Conservation (phyloP, 1,284 basidiomycete genomes). For the Marasmius oreades region DNA sequence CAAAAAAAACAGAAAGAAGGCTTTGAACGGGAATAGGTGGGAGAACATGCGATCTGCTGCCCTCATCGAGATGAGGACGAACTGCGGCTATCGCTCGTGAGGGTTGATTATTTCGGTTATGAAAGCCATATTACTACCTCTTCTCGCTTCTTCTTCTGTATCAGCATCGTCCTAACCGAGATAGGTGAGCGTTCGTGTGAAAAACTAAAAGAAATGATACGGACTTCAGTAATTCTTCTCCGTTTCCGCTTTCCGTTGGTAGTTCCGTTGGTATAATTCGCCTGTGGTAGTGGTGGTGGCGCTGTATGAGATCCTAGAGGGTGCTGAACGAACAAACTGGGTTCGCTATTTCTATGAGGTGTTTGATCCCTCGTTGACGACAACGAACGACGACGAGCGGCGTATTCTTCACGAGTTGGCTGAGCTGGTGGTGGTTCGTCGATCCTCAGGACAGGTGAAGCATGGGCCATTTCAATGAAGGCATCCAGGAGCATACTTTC, state of each 20-base stretch:
- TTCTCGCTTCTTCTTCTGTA: neutral
- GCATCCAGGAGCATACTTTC: neutral
- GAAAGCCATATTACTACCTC: neutral
- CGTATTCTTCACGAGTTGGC: neutral
- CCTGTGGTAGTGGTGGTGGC: neutral
- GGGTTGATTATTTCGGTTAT: neutral
- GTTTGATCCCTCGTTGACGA: too few species aligned
- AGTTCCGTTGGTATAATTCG: neutral
- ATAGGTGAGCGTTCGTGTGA: neutral
- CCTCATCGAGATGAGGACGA: too few species aligned
- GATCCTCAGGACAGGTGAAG: neutral
- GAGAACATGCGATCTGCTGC: too few species aligned
- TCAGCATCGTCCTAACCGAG: neutral
- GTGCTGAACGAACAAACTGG: neutral
- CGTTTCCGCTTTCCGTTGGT: neutral
- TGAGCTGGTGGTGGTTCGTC: neutral
- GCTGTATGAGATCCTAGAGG: neutral
- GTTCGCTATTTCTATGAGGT: neutral
- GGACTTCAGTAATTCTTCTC: neutral
- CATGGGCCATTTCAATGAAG: neutral
- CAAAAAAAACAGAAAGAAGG: too few species aligned
- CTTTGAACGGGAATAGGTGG: too few species aligned
- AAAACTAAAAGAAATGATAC: neutral
- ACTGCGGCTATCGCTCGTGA: neutral
- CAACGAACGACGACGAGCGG: neutral